Conservation (phyloP, 306 rosid genomes). For the Prunus padus region DNA sequence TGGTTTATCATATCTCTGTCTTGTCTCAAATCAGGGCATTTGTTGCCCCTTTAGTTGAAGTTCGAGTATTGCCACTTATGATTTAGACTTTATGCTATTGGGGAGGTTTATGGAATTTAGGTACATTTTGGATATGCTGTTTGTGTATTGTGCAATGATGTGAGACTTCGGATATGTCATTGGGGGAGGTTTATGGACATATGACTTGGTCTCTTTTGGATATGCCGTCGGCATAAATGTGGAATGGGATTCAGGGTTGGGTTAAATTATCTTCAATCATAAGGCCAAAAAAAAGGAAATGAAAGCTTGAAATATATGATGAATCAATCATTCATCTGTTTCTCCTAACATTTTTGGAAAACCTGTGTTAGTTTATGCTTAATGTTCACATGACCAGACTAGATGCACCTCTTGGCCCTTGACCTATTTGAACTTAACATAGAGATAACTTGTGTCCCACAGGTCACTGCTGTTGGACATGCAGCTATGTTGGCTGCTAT, state of each 20-base stretch:
- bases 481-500: conserved; percentile 99
- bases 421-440: conserved; percentile 21
- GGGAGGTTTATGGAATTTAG: neutral
- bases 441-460: conserved; percentile 28
- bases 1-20: neutral
- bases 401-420: neutral
- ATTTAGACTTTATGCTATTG: neutral
- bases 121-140: neutral
- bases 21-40: too few relatives aligned
- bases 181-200: neutral
- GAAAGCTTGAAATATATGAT: neutral
- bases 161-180: neutral
- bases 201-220: too few relatives aligned
- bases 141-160: neutral
- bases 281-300: neutral
- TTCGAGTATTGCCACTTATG: neutral
- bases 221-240: neutral
- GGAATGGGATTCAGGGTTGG: neutral
- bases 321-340: neutral
- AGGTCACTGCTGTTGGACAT: conserved; percentile 99
- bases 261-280: neutral
- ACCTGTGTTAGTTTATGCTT: neutral
- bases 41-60: neutral
- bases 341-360: neutral
- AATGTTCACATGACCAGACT: neutral